These are phyloP conservation scores for Hypoxylon sp. DNA, from an alignment of 2,329 filamentous ascomycete genomes.

Conservation along the genomic window DNA sequence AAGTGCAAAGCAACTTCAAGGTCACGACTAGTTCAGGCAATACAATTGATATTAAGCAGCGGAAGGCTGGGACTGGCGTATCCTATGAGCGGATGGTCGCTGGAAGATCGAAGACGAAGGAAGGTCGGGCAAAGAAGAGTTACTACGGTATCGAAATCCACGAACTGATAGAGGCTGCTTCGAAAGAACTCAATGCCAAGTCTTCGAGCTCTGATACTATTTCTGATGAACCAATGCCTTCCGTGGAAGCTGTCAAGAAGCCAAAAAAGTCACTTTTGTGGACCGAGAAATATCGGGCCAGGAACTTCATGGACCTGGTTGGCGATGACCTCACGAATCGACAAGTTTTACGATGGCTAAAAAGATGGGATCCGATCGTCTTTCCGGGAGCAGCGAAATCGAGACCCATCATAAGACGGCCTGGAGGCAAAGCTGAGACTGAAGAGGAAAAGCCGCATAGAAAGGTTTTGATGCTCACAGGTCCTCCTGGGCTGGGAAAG, in stretches of 20 bases:
- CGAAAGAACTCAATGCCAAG: slow-evolving; percentile 67
- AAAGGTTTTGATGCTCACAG: slow-evolving; percentile 91
- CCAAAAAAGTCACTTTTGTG: slow-evolving; percentile 76
- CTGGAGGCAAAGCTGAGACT: slow-evolving; percentile 61
- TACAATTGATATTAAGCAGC: slow-evolving; percentile 68
- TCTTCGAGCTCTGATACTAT: slow-evolving; percentile 45
- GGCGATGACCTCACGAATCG: slow-evolving; percentile 96
- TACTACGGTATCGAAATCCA: slow-evolving; percentile 97
- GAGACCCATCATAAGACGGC: slow-evolving; percentile 64
- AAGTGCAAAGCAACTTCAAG: slow-evolving; percentile 55
- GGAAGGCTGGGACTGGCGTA: slow-evolving; percentile 61
- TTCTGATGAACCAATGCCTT: slow-evolving; percentile 58
- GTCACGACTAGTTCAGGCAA: slow-evolving; percentile 72
- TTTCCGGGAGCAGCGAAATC: slow-evolving; percentile 82
- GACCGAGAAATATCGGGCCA: slow-evolving; percentile 97
- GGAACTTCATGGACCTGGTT: slow-evolving; percentile 91
- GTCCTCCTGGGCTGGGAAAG: slow-evolving; percentile 93
- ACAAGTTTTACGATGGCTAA: slow-evolving; percentile 91
- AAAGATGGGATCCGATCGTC: slow-evolving; percentile 92
- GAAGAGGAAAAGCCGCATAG: slow-evolving; percentile 83
- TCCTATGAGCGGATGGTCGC: slow-evolving; percentile 79
- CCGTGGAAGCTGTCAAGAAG: slow-evolving; percentile 62
- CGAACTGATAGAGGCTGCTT: slow-evolving; percentile 79
- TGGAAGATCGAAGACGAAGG: slow-evolving; percentile 74
- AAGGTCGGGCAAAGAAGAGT: slow-evolving; percentile 78